Evolutionary conservation across 1,139 yeast genomes (phyloP).

Genomic region (Taiozyma sp.): DNA sequence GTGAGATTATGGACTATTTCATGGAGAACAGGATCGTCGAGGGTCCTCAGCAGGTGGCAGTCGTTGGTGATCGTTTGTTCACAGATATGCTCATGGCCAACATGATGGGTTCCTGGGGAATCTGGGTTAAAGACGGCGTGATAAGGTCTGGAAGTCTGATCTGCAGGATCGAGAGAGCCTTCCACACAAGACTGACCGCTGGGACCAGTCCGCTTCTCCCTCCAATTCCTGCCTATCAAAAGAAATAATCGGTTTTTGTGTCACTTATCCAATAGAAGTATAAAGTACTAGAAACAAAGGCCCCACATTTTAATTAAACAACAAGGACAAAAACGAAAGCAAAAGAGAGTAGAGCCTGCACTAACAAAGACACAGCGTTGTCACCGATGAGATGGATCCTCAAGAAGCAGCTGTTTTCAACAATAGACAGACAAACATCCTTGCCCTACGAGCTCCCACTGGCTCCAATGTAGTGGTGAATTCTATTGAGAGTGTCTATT

Average conservation of each 20-base stretch:
- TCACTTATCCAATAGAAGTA: neutral
- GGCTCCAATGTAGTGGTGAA: neutral
- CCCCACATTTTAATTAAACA: slow-evolving; percentile 13
- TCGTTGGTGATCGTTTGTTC: slow-evolving; percentile 85
- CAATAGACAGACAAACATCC: neutral
- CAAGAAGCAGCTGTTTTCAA: neutral
- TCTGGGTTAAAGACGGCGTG: slow-evolving; percentile 83
- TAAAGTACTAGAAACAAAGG: too few relatives aligned
- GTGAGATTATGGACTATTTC: slow-evolving; percentile 63
- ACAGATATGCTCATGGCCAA: slow-evolving; percentile 95
- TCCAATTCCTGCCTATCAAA: neutral
- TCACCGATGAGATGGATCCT: neutral
- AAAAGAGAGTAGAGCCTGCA: too few relatives aligned
- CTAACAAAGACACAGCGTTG: neutral
- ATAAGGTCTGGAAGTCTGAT: slow-evolving; percentile 43
- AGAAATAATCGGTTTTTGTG: neutral
- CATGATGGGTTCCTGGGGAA: slow-evolving; percentile 80
- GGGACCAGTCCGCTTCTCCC: neutral
- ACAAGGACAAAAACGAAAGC: too few relatives aligned
- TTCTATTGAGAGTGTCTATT: neutral
- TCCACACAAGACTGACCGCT: slow-evolving; percentile 31
- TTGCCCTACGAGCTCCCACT: neutral
- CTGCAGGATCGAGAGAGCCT: slow-evolving; percentile 46
- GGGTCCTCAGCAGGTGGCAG: slow-evolving; percentile 62
- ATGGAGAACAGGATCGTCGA: slow-evolving; percentile 38